phyloP scores from a whole-genome alignment of 2,329 filamentous ascomycete species.

The Monilinia fructicola region DNA sequence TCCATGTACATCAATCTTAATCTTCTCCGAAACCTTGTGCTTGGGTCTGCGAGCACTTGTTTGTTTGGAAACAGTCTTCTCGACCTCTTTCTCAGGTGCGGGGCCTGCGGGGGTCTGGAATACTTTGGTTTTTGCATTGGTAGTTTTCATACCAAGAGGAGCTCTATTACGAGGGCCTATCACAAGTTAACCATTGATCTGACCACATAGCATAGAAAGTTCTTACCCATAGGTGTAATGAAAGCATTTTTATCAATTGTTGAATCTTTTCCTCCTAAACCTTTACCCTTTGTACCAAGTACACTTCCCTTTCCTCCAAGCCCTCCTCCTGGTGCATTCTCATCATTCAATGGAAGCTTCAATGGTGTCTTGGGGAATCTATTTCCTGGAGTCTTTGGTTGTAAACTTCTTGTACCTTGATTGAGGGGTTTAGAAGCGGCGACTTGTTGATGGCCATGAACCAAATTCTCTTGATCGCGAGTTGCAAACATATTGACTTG shows the following conservation, averaged over 20 bases:
- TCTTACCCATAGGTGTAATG: conserved; percentile 74
- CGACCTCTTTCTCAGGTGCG: conserved; percentile 56
- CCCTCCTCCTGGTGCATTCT: conserved; percentile 65
- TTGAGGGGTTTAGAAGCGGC: conserved; percentile 71
- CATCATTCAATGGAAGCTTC: conserved; percentile 75
- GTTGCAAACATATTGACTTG: conserved; percentile 66
- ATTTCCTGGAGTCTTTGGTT: conserved; percentile 76
- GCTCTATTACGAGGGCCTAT: conserved; percentile 63
- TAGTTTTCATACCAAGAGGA: conserved; percentile 90
- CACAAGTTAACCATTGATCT: neutral
- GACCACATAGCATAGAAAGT: conserved; percentile 42
- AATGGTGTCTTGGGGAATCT: conserved; percentile 81
- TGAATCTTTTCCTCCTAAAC: conserved; percentile 51
- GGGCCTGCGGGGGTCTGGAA: conserved; percentile 67
- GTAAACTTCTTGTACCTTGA: conserved; percentile 59
- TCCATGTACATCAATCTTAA: conserved; percentile 65
- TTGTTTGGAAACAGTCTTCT: conserved; percentile 57
- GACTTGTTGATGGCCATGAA: conserved; percentile 70
- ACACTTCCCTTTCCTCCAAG: conserved; percentile 58
- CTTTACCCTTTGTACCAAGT: conserved; percentile 47
- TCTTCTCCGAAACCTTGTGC: conserved; percentile 50
- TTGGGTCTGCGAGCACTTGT: conserved; percentile 60
- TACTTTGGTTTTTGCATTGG: conserved; percentile 79
- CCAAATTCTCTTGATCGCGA: conserved; percentile 84
- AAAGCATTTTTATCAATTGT: conserved; percentile 62